Conservation (phyloP, 2,329 filamentous ascomycete species). For the Juglanconis juglandina region DNA sequence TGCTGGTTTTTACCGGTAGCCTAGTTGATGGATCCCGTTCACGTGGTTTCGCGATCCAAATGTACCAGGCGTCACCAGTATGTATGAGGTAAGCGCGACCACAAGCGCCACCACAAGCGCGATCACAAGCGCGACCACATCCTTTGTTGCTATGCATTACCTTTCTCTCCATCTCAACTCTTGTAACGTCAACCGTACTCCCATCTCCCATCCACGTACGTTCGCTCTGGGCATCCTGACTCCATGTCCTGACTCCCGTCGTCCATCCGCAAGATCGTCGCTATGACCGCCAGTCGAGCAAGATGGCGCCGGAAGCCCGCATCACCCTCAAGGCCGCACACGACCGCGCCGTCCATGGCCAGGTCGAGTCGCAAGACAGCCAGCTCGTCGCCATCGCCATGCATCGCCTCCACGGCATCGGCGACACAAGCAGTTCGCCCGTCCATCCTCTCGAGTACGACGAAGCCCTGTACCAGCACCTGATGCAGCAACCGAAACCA, state of each 20-base stretch:
- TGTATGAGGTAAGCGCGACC: constrained; percentile 1
- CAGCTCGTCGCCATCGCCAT: constrained; percentile 38
- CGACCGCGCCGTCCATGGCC: constrained; percentile 26
- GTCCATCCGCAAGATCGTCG: neutral
- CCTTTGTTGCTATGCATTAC: too few species aligned
- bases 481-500: constrained; percentile 1
- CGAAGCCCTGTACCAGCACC: neutral
- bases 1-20: too few species aligned
- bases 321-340: constrained; percentile 28
- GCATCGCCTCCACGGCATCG: constrained; percentile 36
- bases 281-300: constrained; percentile 8
- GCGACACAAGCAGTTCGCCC: constrained; percentile 17
- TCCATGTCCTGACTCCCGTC: neutral
- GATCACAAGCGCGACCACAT: too few species aligned
- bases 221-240: too few species aligned
- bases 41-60: constrained; percentile 11
- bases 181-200: neutral
- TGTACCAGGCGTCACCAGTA: neutral
- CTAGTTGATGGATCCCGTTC: neutral
- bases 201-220: neutral
- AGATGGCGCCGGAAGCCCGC: constrained; percentile 17
- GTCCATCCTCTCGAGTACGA: neutral
- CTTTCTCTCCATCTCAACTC: too few species aligned
- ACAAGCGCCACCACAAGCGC: constrained; percentile 1
- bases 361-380: constrained; percentile 42